These are phyloP conservation scores for Mycena albidolilacea DNA, from an alignment of 768 basidiomycete genomes.

Conservation along the genomic window DNA sequence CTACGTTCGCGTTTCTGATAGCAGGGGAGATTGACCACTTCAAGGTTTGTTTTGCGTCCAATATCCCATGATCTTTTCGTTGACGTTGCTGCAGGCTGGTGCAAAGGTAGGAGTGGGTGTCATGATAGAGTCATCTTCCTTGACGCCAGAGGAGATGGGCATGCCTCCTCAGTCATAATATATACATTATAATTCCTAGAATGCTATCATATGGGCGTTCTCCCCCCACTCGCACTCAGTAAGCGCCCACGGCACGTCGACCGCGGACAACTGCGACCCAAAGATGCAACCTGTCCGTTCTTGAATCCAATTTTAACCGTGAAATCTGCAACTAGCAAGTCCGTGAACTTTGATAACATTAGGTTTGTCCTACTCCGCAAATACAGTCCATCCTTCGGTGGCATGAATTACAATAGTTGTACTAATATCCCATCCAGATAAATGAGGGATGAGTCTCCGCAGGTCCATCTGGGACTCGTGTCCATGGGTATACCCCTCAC, in stretches of 20 bases:
- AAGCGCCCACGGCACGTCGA: not conserved
- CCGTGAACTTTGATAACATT: not conserved
- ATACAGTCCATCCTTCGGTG: not conserved
- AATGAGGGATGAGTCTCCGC: not conserved
- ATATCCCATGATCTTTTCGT: constrained; percentile 17
- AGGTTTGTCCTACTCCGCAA: not conserved
- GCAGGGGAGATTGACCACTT: constrained; percentile 99
- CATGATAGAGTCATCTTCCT: constrained; percentile 91
- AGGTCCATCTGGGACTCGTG: not conserved
- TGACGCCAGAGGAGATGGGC: constrained; percentile 90
- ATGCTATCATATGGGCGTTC: constrained; percentile 39
- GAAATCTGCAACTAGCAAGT: too few relatives aligned
- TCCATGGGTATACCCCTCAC: not conserved
- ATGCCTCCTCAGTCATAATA: constrained; percentile 67
- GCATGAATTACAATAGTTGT: not conserved
- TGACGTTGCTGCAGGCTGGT: constrained; percentile 72
- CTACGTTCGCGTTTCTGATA: constrained; percentile 94
- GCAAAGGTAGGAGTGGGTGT: constrained; percentile 97
- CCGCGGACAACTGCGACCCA: too few relatives aligned
- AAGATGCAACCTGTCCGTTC: too few relatives aligned
- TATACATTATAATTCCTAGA: constrained; percentile 40
- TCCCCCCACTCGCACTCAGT: constrained; percentile 24
- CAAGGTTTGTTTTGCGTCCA: constrained; percentile 70
- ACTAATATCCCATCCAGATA: constrained; percentile 7
- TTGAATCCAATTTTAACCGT: too few relatives aligned